These are phyloP conservation scores for Penicillium sp. DNA, from an alignment of 2,329 filamentous ascomycete genomes.

Conservation along the genomic window DNA sequence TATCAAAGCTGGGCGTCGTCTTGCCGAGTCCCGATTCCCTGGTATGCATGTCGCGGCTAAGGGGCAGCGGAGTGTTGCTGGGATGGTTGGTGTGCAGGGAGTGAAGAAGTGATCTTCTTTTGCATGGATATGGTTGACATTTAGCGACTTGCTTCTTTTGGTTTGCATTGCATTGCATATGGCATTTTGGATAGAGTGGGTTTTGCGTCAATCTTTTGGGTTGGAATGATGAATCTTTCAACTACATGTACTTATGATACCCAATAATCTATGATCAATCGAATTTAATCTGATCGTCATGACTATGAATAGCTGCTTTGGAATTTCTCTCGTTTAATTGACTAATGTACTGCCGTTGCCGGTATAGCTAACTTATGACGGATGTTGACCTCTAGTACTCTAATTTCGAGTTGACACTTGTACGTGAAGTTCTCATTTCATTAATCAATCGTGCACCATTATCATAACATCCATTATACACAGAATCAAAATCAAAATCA, in stretches of 20 bases:
- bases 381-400: not conserved
- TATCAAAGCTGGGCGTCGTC: constrained; percentile 69
- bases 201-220: not conserved
- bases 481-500: constrained; percentile 1
- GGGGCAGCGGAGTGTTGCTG: constrained; percentile 65
- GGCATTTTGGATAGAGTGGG: not conserved
- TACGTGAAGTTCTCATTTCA: constrained; percentile 3
- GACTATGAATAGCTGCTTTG: not conserved
- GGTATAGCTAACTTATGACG: not conserved
- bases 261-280: constrained; percentile 8
- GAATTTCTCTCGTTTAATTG: not conserved
- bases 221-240: not conserved
- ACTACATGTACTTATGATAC: constrained; percentile 13
- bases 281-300: not conserved
- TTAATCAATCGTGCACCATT: constrained; percentile 10
- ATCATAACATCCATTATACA: constrained; percentile 15
- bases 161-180: constrained; percentile 6
- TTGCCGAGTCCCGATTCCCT: constrained; percentile 72
- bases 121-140: not conserved
- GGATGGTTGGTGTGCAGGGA: constrained; percentile 43
- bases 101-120: not conserved
- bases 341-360: not conserved
- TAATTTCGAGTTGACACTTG: not conserved
- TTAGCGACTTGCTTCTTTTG: not conserved
- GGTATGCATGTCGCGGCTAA: constrained; percentile 61